Evolutionary conservation across 495 filamentous ascomycete species (phyloP), one percentile per base, ranked within the genome.

Genomic region (Achaetomiella virescens): DNA sequence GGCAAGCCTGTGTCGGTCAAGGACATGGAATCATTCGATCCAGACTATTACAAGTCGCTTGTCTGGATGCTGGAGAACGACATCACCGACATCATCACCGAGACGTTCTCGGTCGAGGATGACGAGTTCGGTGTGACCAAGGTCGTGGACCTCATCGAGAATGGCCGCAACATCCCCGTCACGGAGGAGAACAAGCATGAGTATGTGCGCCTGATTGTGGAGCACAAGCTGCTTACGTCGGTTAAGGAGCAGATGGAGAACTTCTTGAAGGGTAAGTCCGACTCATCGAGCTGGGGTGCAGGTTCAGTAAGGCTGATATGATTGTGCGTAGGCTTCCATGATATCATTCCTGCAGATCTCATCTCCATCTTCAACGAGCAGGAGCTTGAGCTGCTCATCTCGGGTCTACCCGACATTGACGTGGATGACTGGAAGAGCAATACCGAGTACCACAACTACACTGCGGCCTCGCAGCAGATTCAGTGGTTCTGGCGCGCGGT

Each of bases 401-500:
- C 93, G 41, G 93, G 93, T 71, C 76, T 99, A 40, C 93, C 93
- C 6, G 93, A 97, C 61, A 95, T 99, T 60, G 91, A 97, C 57
- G 85, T 97, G 31, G 93, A 99, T 62, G 93, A 99, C 75, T 99
- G 93, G 93, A 96, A 96, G 82, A 88, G 87, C 70, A 95, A 96
- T 71, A 96, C 91, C 18, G 95, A 97, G 66, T 97, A 97, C 64
- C 93, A 97, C 72, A 97, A 97, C 71, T 99, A 97, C 77, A 87
- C 88, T 15, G 86, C 89, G 25, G 89, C 91, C 0, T 95, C 93
- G 2, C 86, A 91, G 22, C 93, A 99, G 66, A 97, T 99, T 61
- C 93, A 99, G 71, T 97, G 93, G 95, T 97, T 99, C 84, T 99
- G 93, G 93, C 86, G 93, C 63, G 93, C 95, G 3, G 87, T 99